phyloP scores from a whole-genome alignment of 192 early-diverging fungal species.

The Coemansia sp. region DNA sequence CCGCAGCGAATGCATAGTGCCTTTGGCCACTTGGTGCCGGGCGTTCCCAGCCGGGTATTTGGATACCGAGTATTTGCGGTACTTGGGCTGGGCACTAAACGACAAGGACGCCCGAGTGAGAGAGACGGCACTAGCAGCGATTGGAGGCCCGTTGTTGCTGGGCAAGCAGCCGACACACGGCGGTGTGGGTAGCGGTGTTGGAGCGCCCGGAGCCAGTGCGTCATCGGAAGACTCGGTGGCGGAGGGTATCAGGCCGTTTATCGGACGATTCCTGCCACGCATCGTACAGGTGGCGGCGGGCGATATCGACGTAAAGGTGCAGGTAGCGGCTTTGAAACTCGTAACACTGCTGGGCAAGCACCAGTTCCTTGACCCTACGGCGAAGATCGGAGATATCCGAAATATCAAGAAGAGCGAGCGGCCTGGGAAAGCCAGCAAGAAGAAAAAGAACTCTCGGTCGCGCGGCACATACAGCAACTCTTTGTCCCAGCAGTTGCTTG shows the following conservation, averaged over 20 bases:
- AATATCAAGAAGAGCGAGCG: slow-evolving; percentile 6
- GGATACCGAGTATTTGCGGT: slow-evolving; percentile 75
- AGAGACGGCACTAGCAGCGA: slow-evolving; percentile 68
- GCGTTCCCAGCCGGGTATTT: slow-evolving; percentile 74
- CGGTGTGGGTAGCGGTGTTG: slow-evolving; percentile 67
- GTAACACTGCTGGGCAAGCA: slow-evolving; percentile 36
- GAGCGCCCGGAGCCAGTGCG: slow-evolving; percentile 75
- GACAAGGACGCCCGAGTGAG: slow-evolving; percentile 80
- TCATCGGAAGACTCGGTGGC: slow-evolving; percentile 53
- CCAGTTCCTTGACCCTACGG: slow-evolving; percentile 35
- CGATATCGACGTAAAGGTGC: slow-evolving; percentile 46
- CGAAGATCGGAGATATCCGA: slow-evolving; percentile 41
- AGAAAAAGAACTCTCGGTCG: slow-evolving; percentile 9
- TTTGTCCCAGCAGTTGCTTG: slow-evolving; percentile 55
- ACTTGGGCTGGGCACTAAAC: slow-evolving; percentile 86
- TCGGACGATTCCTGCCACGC: slow-evolving; percentile 43
- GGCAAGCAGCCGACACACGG: slow-evolving; percentile 67
- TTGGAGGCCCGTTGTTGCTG: slow-evolving; percentile 61
- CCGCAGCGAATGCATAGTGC: slow-evolving; percentile 80
- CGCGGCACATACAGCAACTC: slow-evolving; percentile 44
- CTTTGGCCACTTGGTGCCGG: slow-evolving; percentile 80
- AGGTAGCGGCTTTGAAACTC: slow-evolving; percentile 50
- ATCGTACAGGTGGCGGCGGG: slow-evolving; percentile 53
- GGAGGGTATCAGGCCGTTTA: slow-evolving; percentile 52
- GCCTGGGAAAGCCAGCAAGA: neutral